phyloP scores from a whole-genome alignment of 169 alveolate genomes.

The Plasmodium inui region DNA sequence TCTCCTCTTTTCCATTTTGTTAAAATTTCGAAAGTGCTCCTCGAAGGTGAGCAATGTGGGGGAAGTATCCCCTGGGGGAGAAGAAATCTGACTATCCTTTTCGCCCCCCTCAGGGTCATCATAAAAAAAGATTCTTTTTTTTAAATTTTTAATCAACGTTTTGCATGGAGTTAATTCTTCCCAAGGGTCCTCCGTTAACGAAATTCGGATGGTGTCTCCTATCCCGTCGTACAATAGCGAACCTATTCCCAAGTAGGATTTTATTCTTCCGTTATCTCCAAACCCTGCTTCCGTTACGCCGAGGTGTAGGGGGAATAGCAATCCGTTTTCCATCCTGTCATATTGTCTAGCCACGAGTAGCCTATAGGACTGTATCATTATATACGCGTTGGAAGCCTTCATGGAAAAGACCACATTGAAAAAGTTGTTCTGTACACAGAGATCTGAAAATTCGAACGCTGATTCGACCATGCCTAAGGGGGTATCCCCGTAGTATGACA shows the following conservation, averaged over 20 bases:
- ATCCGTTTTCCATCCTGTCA: conserved; percentile 73
- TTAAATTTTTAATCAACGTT: conserved; percentile 64
- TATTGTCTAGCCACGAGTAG: conserved; percentile 83
- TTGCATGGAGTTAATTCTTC: conserved; percentile 82
- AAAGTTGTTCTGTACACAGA: conserved; percentile 83
- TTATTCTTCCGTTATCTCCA: conserved; percentile 89
- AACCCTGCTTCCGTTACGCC: conserved; percentile 93
- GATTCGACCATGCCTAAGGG: conserved; percentile 91
- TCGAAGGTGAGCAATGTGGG: conserved; percentile 3
- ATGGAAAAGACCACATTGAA: conserved; percentile 86
- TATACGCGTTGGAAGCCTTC: conserved; percentile 87
- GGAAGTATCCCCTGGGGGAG: not conserved
- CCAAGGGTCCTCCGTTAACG: conserved; percentile 92
- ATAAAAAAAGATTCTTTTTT: conserved; percentile 43
- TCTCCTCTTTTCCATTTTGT: conserved; percentile 74
- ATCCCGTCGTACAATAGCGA: conserved; percentile 88
- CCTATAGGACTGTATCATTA: conserved; percentile 88
- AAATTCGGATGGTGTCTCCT: conserved; percentile 90
- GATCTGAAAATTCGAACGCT: conserved; percentile 87
- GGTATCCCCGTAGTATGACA: conserved; percentile 88
- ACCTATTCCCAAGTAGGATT: conserved; percentile 89
- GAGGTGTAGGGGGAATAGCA: conserved; percentile 86
- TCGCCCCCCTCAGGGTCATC: not conserved
- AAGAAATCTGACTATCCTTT: not conserved
- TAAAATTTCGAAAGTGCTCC: conserved; percentile 74